These are phyloP conservation scores for Vicia sativa DNA, from an alignment of 306 rosid genomes.

Conservation along the genomic window DNA sequence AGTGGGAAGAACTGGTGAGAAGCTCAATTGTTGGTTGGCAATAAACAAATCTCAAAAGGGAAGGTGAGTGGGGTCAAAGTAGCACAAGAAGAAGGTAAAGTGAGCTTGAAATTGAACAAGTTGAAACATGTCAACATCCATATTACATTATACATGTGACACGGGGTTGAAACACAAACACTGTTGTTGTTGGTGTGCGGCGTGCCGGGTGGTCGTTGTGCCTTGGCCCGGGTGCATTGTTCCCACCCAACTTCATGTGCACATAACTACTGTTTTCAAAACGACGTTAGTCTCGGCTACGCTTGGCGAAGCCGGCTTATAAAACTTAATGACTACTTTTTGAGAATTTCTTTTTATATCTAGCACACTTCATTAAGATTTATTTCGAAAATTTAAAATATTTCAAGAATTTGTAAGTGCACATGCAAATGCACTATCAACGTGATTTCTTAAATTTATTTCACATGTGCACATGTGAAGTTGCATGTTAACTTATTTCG, in stretches of 20 bases:
- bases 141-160: conserved; percentile 30
- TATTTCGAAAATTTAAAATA: too few species aligned
- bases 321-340: too few species aligned
- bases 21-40: conserved; percentile 53
- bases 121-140: conserved; percentile 26
- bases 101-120: background rate
- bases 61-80: conserved; percentile 33
- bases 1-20: conserved; percentile 45
- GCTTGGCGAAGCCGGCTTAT: too few species aligned
- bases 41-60: conserved; percentile 37
- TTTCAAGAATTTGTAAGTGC: too few species aligned
- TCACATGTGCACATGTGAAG: too few species aligned
- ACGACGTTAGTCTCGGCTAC: too few species aligned
- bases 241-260: conserved; percentile 25
- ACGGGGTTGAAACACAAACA: background rate
- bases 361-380: too few species aligned
- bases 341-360: too few species aligned
- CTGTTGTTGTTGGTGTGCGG: background rate
- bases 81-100: background rate
- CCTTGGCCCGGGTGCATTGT: background rate
- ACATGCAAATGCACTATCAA: too few species aligned
- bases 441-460: too few species aligned
- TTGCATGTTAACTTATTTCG: too few species aligned
- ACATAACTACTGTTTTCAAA: background rate
- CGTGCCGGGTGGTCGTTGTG: conserved; percentile 27